Evolutionary conservation across 495 filamentous ascomycete species (phyloP), one percentile per base, ranked within the genome.

Genomic region (Articulospora tetracladia): DNA sequence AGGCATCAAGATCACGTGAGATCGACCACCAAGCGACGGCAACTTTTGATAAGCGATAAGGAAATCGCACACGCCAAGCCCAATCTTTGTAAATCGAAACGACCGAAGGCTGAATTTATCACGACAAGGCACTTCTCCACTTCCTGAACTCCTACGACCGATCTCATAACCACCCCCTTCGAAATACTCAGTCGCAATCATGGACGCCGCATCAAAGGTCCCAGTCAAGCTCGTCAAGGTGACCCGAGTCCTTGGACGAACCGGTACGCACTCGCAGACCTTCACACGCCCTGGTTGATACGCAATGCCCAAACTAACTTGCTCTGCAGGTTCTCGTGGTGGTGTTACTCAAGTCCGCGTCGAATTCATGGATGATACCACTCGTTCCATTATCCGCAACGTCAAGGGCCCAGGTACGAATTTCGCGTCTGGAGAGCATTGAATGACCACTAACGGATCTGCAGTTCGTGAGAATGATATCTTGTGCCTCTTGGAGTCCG

Each of bases 201-300:
- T 97, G 92, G 92, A 97, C 82, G 39, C 39, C 10, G 80, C 91
- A 69, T 80, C 81, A 74, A 97, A 98, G 79, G 82, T 88, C 74
- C 93, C 93, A 78, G 92, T 96, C 79, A 98, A 98, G 90, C 92
- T 98, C 77, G 94, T 97, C 77, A 97, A 97, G 85, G 94, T 98
- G 75, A 97, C 91, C 79, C 89, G 93, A 75, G 93, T 96, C 73
- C 85, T 96, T 73, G 93, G 92, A 78, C 89, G 93, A 73, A 97
- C 92, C 76, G 93, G 93, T 97, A 90, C 73, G 22, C 17, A 12
- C 25, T 12, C 17, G 19, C 3, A 25, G 28, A 54, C n/a, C n/a
- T 19, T 46, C 25, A 27, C 46, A 28, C 15, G 51, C 12, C 62
- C 28, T 28, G 41, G 8, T 17, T 25, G 39, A 12, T 46, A 19